Percentiles rank a stretch among this genome's conserved stretches.
These are phyloP conservation scores for Blastobotrys indianensis DNA, from an alignment of 1,139 yeast species.

Conservation along the genomic window DNA sequence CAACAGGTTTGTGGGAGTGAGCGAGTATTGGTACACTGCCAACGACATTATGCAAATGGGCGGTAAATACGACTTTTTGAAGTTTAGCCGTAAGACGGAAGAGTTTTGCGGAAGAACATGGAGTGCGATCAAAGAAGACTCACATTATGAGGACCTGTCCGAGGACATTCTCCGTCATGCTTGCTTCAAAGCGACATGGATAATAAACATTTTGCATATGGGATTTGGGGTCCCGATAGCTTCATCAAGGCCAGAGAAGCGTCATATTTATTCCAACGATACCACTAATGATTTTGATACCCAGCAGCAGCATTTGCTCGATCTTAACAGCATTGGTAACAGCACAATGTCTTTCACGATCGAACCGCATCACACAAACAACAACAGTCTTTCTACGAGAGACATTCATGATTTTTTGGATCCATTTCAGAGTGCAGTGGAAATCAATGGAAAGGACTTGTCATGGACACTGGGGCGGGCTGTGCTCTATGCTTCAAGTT, in stretches of 20 bases:
- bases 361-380: conserved; percentile 1
- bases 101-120: conserved; percentile 45
- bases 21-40: conserved; percentile 77
- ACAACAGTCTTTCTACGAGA: conserved; percentile 8
- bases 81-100: conserved; percentile 43
- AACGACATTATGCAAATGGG: conserved; percentile 40
- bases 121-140: conserved; percentile 34
- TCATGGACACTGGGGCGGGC: conserved; percentile 86
- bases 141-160: conserved; percentile 30
- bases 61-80: conserved; percentile 38
- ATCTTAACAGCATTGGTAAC: conserved; percentile 4
- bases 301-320: neutral
- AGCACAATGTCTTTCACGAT: conserved; percentile 7
- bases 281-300: no score
- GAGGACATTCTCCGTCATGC: conserved; percentile 44
- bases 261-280: no score
- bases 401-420: conserved; percentile 30
- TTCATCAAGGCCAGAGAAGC: no score
- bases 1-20: conserved; percentile 68
- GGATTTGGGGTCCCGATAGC: conserved; percentile 69
- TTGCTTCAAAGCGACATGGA: conserved; percentile 73
- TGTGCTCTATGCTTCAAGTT: conserved; percentile 48
- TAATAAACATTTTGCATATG: conserved; percentile 62
- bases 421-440: conserved; percentile 55
- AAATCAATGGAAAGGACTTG: conserved; percentile 57